Evolutionary conservation across 805 yeast species (phyloP), one percentile per base, ranked within the genome.

Genomic region (Candida dajiaensis): DNA sequence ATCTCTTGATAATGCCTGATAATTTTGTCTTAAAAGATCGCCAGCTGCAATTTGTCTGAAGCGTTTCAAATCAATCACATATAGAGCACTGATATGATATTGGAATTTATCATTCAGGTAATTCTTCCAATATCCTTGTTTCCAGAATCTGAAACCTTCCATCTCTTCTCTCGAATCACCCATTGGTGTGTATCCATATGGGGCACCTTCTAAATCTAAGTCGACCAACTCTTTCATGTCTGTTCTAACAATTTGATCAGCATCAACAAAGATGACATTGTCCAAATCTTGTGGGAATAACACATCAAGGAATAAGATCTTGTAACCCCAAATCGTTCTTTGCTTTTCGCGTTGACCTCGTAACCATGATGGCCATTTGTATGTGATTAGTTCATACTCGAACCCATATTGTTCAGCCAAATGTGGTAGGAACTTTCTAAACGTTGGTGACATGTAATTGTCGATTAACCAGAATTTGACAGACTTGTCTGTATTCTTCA

Each of bases 291-390:
- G 83, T 1, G 98, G 98, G 62, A 92, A 89, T 41, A 94, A 60
- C 1, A 85, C 90, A 66, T 92, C 99, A 51, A 89, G 66, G 56
- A 92, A 89, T 43, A 92, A 66, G 31, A 90, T 82, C 63, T 92
- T 92, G 61, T 85, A 87, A 4, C 94, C 96, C 89, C 96, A 87
- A 43, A 89, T 79, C 3, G 82, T 80, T 50, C 97, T 73, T 58
- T 83, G 89, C 57, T 79, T 79, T 53, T 85, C 92, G 33, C 83
- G 64, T 65, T 92, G 98, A 3, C 74, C 74, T 42, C 90, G 74
- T 19, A 92, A 69, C 96, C 97, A 92, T 10, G 71, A 63, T 13
- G 99, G 99, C 99, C 99, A 92, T 51, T 85, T 83, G 63, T 86
- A 92, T 1, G 85, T 78, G n/a, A 94, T 71, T 40, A 89, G 65